These are phyloP conservation scores for Linnemannia schmuckeri DNA, from an alignment of 192 early-diverging fungal genomes.

Conservation along the genomic window DNA sequence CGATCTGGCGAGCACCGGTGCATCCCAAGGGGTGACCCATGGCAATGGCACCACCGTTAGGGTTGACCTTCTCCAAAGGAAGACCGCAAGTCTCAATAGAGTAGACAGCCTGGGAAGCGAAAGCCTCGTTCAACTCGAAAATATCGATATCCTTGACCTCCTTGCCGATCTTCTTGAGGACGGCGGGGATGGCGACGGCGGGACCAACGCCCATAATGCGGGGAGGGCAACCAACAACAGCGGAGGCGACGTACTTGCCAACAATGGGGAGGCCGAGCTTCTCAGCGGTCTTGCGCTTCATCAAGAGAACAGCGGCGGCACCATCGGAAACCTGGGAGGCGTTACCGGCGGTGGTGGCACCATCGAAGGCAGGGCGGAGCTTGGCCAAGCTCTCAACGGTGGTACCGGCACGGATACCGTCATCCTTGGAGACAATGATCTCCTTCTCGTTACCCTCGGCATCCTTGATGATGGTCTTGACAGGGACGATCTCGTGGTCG, in stretches of 20 bases:
- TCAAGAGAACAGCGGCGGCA: constrained; percentile 95
- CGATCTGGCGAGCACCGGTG: constrained; percentile 97
- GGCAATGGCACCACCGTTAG: constrained; percentile 98
- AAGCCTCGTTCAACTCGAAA: constrained; percentile 97
- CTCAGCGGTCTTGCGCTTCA: constrained; percentile 92
- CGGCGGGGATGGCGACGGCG: constrained; percentile 92
- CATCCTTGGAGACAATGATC: constrained; percentile 85
- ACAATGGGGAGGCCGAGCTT: constrained; percentile 87
- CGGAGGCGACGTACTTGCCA: constrained; percentile 90
- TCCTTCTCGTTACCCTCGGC: constrained; percentile 83
- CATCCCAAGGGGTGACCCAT: constrained; percentile 84
- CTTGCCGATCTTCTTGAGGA: constrained; percentile 85
- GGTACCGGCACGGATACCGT: constrained; percentile 89
- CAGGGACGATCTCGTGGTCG: constrained; percentile 91
- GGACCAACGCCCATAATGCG: constrained; percentile 98
- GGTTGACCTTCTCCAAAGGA: constrained; percentile 93
- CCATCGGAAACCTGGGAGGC: constrained; percentile 99
- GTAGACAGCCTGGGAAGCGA: constrained; percentile 97
- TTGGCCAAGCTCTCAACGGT: constrained; percentile 86
- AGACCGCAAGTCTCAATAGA: constrained; percentile 90
- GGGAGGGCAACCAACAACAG: constrained; percentile 92
- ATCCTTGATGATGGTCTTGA: constrained; percentile 79
- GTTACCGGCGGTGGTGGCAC: constrained; percentile 94
- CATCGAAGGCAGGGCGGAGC: constrained; percentile 91
- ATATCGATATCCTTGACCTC: constrained; percentile 84